Evolutionary conservation across 129 eudicot species (phyloP).

Genomic region (Pulicaria dysenterica): DNA sequence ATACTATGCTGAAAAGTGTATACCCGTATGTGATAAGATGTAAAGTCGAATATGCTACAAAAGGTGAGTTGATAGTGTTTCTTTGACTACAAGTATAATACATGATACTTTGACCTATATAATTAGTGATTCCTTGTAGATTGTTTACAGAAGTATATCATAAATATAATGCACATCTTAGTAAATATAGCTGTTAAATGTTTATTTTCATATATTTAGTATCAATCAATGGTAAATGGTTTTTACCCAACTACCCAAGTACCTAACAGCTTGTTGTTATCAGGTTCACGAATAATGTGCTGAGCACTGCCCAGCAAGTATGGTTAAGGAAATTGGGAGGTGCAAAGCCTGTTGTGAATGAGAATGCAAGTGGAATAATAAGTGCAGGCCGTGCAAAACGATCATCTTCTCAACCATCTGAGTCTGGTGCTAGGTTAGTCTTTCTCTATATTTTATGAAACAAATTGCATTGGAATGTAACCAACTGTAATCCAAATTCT

Average conservation of each 20-base stretch:
- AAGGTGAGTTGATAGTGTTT: neutral
- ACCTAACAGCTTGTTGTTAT: constrained; percentile 13
- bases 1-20: neutral
- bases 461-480: neutral
- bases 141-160: constrained; percentile 3
- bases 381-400: constrained; percentile 96
- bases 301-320: constrained; percentile 96
- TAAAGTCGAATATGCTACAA: neutral
- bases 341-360: constrained; percentile 85
- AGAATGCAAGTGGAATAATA: constrained; percentile 85
- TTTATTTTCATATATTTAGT: neutral
- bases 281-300: constrained; percentile 95
- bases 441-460: neutral
- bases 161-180: neutral
- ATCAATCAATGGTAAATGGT: neutral
- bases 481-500: neutral
- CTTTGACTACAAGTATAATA: too few species aligned
- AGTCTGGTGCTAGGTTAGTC: constrained; percentile 78
- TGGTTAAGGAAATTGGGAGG: constrained; percentile 95
- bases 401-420: constrained; percentile 58
- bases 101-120: neutral
- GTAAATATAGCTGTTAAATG: neutral
- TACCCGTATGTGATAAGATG: neutral
- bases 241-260: neutral
- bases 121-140: neutral